Base-by-base conservation (phyloP, 139 green algal species). In the Chlamydomonas applanata region DNA sequence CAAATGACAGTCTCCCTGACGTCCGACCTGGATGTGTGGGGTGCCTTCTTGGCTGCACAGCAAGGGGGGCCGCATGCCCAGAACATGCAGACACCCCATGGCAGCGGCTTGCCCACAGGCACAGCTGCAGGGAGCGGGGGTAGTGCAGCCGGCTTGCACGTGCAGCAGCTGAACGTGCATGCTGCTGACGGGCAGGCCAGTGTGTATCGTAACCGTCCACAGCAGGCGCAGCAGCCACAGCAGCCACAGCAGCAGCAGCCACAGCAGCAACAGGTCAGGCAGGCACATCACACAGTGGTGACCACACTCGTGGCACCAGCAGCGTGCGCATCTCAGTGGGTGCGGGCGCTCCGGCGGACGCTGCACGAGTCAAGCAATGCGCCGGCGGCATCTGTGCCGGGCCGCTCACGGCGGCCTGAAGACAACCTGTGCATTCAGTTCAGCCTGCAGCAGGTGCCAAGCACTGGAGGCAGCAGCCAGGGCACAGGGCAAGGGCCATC, bases 1-100 rank as follows among this genome's bases (percentile, higher is more conserved):
- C 61, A 44, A 16, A 67, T 78, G 62, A 73, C 72, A 24, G 72
- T 78, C 7, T 78, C 72, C 17, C 72, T 33, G 25, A 78, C 72
- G 3, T 71, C 54, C 17, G 20, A 72, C 7, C n/a, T 66, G 27
- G 72, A 78, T 45, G n/a, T 78, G 46, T 32, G 62, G 34, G 29
- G 17, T 4, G 33, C 49, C 1, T 22, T 56, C 30, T 53, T 33
- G 19, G 22, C 27, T 2, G 3, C 4, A 30, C 24, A 35, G 46
- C 40, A 59, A 25, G 60, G 29, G 22, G n/a, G 24, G 27, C 25
- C 27, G 40, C 36, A 66, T 60, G 40, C 9, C 2, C 59, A 52
- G 27, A 33, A 70, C 11, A 33, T 29, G 4, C 63, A 54, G 17
- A 17, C 46, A 56, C 14, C 17, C 46, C 14, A 24, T 22, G 5